A percentile compares a stretch with the other conserved stretches of the same genome.
These are phyloP conservation scores for Tilletiaria anomala DNA, from an alignment of 1,284 basidiomycete species.

Conservation along the genomic window DNA sequence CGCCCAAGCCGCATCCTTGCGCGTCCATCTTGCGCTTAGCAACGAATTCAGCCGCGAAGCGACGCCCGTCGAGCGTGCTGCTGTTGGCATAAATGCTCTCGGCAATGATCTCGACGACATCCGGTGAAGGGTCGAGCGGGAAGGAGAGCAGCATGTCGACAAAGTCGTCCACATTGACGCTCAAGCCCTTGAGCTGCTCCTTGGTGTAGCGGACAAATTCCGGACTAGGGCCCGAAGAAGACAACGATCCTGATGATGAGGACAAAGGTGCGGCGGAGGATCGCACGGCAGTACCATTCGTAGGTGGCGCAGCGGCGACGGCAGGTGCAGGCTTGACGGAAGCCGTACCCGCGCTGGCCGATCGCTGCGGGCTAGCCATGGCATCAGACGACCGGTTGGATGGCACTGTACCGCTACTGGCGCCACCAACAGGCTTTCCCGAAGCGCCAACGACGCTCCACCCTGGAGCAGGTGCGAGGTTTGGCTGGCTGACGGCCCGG, in stretches of 20 bases:
- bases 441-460: slow-evolving; percentile 75
- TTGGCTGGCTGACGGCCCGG: background rate
- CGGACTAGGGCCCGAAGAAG: slow-evolving; percentile 51
- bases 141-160: slow-evolving; percentile 41
- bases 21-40: slow-evolving; percentile 55
- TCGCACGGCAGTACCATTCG: too few species aligned
- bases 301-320: too few species aligned
- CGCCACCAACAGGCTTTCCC: too few species aligned
- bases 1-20: slow-evolving; percentile 6
- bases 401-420: too few species aligned
- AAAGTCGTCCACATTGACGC: slow-evolving; percentile 32
- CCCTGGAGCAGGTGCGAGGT: slow-evolving; percentile 25
- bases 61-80: slow-evolving; percentile 80
- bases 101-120: slow-evolving; percentile 39
- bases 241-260: too few species aligned
- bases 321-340: too few species aligned
- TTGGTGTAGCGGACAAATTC: slow-evolving; percentile 88
- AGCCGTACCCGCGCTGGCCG: too few species aligned
- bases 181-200: slow-evolving; percentile 68
- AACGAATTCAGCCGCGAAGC: slow-evolving; percentile 83
- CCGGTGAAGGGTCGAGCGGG: slow-evolving; percentile 34
- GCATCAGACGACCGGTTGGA: too few species aligned
- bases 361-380: too few species aligned
- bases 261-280: slow-evolving; percentile 14
- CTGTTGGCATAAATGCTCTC: slow-evolving; percentile 66